Conservation (phyloP, 441 rosid species). For the Mallotus japonicus region DNA sequence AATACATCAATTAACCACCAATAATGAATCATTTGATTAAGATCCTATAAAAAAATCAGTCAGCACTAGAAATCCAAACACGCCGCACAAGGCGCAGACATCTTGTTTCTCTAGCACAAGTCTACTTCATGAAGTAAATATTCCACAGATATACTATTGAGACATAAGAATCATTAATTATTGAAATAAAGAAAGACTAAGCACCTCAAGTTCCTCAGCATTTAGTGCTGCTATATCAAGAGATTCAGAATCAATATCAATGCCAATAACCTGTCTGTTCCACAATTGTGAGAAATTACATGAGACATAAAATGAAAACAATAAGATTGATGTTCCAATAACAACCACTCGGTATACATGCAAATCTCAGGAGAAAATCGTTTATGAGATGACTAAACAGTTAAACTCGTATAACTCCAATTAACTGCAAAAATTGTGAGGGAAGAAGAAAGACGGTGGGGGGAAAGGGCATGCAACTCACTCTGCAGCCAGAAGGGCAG, state of each 20-base stretch:
- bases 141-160: not conserved
- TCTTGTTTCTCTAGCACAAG: not conserved
- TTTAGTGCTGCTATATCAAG: constrained; percentile 70
- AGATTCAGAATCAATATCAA: constrained; percentile 74
- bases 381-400: not conserved
- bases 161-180: not conserved
- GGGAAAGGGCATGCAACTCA: constrained; percentile 34
- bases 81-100: not conserved
- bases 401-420: not conserved
- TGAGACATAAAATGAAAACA: constrained; percentile 6
- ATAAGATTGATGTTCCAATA: not conserved
- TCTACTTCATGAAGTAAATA: not conserved
- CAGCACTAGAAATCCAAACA: not conserved
- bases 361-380: not conserved
- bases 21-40: not conserved
- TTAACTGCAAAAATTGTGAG: not conserved
- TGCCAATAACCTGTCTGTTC: constrained; percentile 69
- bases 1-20: constrained; percentile 17
- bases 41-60: not conserved
- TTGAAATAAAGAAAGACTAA: constrained; percentile 15
- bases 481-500: constrained; percentile 87
- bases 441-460: not conserved
- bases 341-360: not conserved
- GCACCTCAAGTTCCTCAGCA: constrained; percentile 84
- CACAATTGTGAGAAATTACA: constrained; percentile 14